These are phyloP conservation scores for Paracamarosporium sp. DNA, from an alignment of 2,329 filamentous ascomycete species.

Conservation along the genomic window DNA sequence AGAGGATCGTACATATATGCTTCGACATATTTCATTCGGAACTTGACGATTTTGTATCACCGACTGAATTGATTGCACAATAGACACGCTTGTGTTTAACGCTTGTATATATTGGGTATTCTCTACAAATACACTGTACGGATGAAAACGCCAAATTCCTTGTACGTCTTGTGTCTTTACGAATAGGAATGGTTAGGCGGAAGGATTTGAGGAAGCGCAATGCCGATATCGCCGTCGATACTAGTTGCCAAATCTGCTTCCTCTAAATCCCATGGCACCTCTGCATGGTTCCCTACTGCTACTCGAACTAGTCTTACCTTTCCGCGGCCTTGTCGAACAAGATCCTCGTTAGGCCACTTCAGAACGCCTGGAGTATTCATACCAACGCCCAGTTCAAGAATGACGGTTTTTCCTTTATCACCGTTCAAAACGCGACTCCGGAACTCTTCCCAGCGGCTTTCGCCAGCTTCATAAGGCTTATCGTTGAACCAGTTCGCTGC, in stretches of 20 bases:
- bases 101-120: neutral
- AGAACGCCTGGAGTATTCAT: conserved; percentile 33
- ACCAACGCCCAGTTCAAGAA: conserved; percentile 29
- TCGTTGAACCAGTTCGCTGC: conserved; percentile 37
- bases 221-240: conserved; percentile 23
- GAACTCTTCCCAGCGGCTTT: conserved; percentile 28
- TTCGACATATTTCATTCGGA: no score
- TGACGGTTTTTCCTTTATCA: conserved; percentile 20
- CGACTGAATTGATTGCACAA: no score
- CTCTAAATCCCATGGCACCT: conserved; percentile 23
- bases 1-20: no score
- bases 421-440: conserved; percentile 2
- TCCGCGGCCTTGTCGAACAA: conserved; percentile 19
- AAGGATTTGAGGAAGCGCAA: conserved; percentile 9
- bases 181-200: neutral
- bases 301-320: conserved; percentile 25
- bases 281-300: conserved; percentile 17
- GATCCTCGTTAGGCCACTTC: conserved; percentile 29
- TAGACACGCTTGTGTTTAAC: no score
- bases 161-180: no score
- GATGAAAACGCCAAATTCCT: no score
- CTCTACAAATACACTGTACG: neutral
- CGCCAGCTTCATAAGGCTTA: conserved; percentile 24
- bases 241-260: conserved; percentile 19
- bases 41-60: no score